phyloP scores from a whole-genome alignment of 2,329 filamentous ascomycete genomes.

The Tolypocladium guangdongense region DNA sequence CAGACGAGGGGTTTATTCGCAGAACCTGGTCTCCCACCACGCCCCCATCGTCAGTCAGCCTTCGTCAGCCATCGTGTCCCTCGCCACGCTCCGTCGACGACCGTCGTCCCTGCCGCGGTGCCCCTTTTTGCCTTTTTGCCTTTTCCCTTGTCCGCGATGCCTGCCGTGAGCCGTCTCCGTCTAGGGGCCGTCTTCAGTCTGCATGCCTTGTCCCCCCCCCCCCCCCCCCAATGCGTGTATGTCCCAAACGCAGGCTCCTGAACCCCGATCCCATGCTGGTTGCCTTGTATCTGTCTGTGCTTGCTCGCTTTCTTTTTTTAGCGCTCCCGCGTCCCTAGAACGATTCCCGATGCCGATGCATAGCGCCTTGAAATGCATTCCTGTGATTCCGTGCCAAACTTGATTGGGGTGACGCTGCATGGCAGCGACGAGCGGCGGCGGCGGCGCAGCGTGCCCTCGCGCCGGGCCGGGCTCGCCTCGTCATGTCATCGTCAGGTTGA shows the following conservation, averaged over 20 bases:
- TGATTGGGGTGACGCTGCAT: neutral
- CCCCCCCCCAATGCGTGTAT: neutral
- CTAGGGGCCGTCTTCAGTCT: neutral
- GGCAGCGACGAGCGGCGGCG: too few species aligned
- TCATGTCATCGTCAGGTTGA: slow-evolving; percentile 30
- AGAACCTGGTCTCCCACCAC: neutral
- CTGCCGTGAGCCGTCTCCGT: neutral
- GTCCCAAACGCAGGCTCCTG: neutral
- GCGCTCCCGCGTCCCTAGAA: neutral
- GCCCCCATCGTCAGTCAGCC: neutral
- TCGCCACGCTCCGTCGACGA: too few species aligned
- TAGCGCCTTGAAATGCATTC: slow-evolving; percentile 1
- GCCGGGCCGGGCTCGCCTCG: neutral
- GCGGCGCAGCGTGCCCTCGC: too few species aligned
- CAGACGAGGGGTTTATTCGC: neutral
- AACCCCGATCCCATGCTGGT: neutral
- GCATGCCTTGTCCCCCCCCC: neutral
- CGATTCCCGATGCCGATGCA: neutral
- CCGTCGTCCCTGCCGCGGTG: neutral
- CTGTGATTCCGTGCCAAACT: neutral
- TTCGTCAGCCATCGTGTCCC: neutral
- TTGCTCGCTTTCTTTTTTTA: neutral
- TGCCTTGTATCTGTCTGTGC: neutral
- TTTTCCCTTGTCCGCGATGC: neutral
- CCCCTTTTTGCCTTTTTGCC: neutral